Evolutionary conservation across 2,329 filamentous ascomycete genomes (phyloP).

Genomic region (Mariannaea sp.): DNA sequence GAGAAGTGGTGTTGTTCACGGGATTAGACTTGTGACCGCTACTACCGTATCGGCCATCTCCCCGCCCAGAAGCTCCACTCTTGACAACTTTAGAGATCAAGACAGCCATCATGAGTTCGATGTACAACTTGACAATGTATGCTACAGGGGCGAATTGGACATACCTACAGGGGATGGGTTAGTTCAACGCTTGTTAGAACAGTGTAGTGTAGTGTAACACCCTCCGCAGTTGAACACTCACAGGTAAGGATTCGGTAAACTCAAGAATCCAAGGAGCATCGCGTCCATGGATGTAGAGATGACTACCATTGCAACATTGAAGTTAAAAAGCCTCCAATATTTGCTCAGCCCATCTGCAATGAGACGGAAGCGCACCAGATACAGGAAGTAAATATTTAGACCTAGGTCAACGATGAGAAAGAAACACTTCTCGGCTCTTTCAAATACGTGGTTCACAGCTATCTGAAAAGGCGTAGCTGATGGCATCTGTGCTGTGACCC

Average conservation of each 20-base stretch:
- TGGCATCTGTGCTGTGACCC: constrained; percentile 54
- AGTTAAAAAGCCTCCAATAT: constrained; percentile 50
- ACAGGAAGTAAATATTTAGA: constrained; percentile 54
- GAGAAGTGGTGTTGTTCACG: constrained; percentile 17
- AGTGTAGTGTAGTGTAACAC: not conserved
- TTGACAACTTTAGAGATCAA: constrained; percentile 13
- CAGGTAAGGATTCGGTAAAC: not conserved
- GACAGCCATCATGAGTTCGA: constrained; percentile 16
- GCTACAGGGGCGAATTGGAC: constrained; percentile 8
- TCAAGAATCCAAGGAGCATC: not conserved
- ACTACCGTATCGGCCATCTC: not conserved
- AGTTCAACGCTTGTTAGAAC: not conserved
- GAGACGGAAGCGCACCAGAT: constrained; percentile 49
- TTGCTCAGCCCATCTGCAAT: constrained; percentile 54
- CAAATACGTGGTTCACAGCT: constrained; percentile 52
- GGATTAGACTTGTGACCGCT: constrained; percentile 17
- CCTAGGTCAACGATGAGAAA: constrained; percentile 52
- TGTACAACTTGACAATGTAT: constrained; percentile 9
- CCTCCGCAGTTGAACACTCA: no score
- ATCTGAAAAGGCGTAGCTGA: constrained; percentile 43
- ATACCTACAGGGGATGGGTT: not conserved
- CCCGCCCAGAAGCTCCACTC: not conserved
- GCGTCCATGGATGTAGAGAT: constrained; percentile 6
- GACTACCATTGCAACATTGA: not conserved
- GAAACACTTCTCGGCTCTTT: constrained; percentile 53